phyloP scores from a whole-genome alignment of 2,329 filamentous ascomycete species.

The Lecanicillium sp. region DNA sequence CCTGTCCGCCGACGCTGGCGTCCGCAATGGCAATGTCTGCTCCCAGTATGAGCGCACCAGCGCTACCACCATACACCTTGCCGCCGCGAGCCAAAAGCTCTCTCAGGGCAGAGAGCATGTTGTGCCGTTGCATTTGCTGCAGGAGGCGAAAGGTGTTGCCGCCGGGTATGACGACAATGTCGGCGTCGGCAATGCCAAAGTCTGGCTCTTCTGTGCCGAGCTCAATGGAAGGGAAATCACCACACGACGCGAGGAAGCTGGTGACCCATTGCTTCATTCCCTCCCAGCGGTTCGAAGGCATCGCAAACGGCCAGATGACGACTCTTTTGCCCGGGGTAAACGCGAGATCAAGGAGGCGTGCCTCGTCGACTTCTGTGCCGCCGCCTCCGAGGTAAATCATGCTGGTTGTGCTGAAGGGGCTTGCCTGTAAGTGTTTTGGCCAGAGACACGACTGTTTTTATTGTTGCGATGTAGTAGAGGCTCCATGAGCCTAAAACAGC shows the following conservation, averaged over 20 bases:
- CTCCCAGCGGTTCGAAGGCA: not conserved
- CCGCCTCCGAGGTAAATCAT: constrained; percentile 4
- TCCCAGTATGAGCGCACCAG: constrained; percentile 1
- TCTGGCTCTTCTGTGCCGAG: not conserved
- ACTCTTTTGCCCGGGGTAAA: constrained; percentile 1
- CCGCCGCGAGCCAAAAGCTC: not conserved
- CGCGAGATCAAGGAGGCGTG: not conserved
- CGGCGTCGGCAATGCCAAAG: constrained; percentile 4
- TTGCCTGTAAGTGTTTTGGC: not conserved
- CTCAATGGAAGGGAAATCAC: not conserved
- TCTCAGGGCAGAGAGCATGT: constrained; percentile 2
- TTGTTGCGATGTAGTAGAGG: no score
- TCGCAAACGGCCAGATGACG: constrained; percentile 3
- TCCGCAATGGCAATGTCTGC: constrained; percentile 4
- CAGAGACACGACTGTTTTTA: no score
- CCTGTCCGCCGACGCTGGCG: constrained; percentile 2
- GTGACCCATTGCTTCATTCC: not conserved
- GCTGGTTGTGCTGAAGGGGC: not conserved
- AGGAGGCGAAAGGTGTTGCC: constrained; percentile 7
- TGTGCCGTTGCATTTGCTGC: constrained; percentile 1
- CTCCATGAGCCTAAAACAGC: no score
- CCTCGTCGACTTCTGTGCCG: constrained; percentile 1
- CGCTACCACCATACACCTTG: constrained; percentile 1
- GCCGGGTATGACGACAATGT: constrained; percentile 4
- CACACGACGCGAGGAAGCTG: not conserved